Evolutionary conservation across 306 rosid species (phyloP), one percentile per base, ranked within the genome.

Genomic region (Purshia tridentata): DNA sequence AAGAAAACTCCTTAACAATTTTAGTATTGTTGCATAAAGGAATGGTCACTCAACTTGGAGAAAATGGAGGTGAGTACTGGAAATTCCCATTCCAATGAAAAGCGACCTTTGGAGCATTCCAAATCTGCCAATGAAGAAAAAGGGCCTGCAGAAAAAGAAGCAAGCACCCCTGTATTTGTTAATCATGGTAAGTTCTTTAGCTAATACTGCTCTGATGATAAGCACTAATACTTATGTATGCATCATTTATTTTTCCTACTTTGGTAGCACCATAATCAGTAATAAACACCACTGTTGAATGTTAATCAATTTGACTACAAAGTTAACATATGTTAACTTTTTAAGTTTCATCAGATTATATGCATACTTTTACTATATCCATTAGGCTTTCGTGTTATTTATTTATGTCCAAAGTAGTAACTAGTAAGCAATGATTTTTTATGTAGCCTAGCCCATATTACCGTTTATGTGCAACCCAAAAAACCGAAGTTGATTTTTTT

Each of bases 101-200:
- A 81, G 71, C 83, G 70, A 65, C 64, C 84, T 64, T 79, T 59
- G 72, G 86, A 84, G 77, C 88, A 88, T 70, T 65, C 87, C 41
- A 79, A 82, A 68, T 15, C 88, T 49, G 73, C 84, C 69, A 84
- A 81, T 81, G 85, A 83, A 70, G 82, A 65, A 41, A 88, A 87
- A 69, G 81, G 76, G 69, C 63, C 84, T 41, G 78, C 83, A 49
- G 84, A 86, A 77, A 86, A 81, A 75, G 84, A 88, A 64, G 45
- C 77, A 65, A 76, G 74, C 70, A 51, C 93, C 67, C 77, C 89
- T 18, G 67, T 60, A 16, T 91, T 82, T 83, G 86, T 91, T 77
- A 93, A 93, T 85, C 89, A 85, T 60, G 98, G 98, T 93, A 63
- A 80, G 92, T 69, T 54, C 18, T 29, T 72, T 57, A 29, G 73